Evolutionary conservation across 2,329 filamentous ascomycete species (phyloP).

Genomic region (Fusarium neocosmosporiellum): DNA sequence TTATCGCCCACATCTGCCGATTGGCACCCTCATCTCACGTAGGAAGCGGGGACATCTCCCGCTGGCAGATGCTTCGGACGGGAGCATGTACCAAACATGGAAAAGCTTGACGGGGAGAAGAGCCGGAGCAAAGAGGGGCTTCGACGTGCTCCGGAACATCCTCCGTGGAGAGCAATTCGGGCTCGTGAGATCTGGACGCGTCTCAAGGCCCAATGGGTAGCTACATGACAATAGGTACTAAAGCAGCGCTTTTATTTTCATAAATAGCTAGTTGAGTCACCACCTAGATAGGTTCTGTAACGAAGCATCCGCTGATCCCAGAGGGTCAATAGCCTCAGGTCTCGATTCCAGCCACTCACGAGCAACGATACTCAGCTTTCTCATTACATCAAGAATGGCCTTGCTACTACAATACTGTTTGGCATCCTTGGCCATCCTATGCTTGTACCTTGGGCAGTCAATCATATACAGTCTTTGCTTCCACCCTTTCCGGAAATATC

Average conservation of each 20-base stretch:
- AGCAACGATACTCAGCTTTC: neutral
- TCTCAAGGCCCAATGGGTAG: too few relatives aligned
- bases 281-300: too few relatives aligned
- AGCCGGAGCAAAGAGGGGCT: neutral
- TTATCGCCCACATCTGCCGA: too few relatives aligned
- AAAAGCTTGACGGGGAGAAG: neutral
- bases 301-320: neutral
- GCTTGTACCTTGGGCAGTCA: neutral
- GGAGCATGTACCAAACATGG: too few relatives aligned
- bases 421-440: neutral
- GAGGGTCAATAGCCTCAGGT: neutral
- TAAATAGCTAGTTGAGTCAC: too few relatives aligned
- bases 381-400: neutral
- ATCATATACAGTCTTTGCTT: neutral
- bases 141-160: neutral
- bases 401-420: neutral
- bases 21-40: too few relatives aligned
- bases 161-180: too few relatives aligned
- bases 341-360: neutral
- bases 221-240: neutral
- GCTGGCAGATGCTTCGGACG: too few relatives aligned
- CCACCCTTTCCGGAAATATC: neutral
- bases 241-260: neutral
- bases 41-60: too few relatives aligned
- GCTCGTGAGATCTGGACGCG: too few relatives aligned